Conservation (phyloP, 2,329 filamentous ascomycete species). For the Trichoderma sp. region DNA sequence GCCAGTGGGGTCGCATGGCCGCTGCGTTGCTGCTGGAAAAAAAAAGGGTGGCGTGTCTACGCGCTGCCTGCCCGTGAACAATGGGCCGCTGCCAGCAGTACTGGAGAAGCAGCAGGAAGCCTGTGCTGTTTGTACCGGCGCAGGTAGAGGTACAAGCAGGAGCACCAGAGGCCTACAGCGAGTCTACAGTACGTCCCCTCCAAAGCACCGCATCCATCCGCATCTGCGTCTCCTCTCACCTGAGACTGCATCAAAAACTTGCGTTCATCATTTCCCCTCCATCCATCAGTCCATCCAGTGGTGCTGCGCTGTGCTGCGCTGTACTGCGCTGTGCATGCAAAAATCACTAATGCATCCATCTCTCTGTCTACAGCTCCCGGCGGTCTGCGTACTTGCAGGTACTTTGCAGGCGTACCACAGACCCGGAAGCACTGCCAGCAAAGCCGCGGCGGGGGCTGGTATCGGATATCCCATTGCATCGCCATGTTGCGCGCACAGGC, state of each 20-base stretch:
- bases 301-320: background rate
- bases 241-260: background rate
- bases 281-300: background rate
- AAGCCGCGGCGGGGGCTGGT: slow-evolving; percentile 19
- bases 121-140: background rate
- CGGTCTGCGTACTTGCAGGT: slow-evolving; percentile 8
- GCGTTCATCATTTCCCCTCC: background rate
- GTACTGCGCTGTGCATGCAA: background rate
- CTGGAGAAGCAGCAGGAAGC: background rate
- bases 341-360: background rate
- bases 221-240: background rate
- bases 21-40: background rate
- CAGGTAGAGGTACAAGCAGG: background rate
- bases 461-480: slow-evolving; percentile 14
- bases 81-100: background rate
- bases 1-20: background rate
- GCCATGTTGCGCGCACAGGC: slow-evolving; percentile 15
- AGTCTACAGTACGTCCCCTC: background rate
- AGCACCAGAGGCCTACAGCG: background rate
- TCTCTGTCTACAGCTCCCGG: slow-evolving; percentile 2
- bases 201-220: background rate
- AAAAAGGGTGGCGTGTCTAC: slow-evolving; percentile 17
- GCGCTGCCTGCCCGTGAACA: slow-evolving; percentile 2
- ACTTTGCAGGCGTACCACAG: slow-evolving; percentile 9
- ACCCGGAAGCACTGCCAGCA: slow-evolving; percentile 25